A percentile compares a stretch with the other conserved stretches of the same genome.
Evolutionary conservation across 148 eudicot genomes (phyloP).

Genomic region (Dianthus caryophyllus): DNA sequence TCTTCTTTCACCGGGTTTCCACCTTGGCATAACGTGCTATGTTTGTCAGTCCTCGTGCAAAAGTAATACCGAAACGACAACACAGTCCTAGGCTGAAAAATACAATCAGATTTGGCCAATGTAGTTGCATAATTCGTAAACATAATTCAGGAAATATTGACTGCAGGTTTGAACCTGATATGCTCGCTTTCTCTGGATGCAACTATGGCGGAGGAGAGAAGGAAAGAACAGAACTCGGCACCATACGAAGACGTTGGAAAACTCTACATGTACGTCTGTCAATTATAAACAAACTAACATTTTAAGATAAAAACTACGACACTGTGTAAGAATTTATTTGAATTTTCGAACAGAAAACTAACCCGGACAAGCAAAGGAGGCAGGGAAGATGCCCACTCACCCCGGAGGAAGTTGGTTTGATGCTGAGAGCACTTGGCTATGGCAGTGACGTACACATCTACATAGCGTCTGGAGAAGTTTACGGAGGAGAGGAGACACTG

Average conservation of each 20-base stretch:
- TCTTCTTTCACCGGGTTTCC: background rate
- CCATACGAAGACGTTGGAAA: constrained; percentile 71
- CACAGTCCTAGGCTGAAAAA: background rate
- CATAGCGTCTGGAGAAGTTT: constrained; percentile 84
- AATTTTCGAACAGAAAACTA: constrained; percentile 43
- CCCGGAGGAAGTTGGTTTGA: constrained; percentile 86
- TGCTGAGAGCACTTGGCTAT: constrained; percentile 83
- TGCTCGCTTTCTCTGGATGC: constrained; percentile 97
- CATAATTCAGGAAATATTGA: background rate
- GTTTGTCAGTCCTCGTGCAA: background rate
- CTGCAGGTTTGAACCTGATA: constrained; percentile 82
- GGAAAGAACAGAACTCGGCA: constrained; percentile 57
- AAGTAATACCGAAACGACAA: background rate
- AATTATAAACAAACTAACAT: background rate
- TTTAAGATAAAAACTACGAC: background rate
- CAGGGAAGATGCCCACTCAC: constrained; percentile 82
- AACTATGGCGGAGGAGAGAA: constrained; percentile 87
- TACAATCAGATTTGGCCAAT: background rate
- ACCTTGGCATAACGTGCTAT: background rate
- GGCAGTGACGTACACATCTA: constrained; percentile 62
- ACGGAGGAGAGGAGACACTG: constrained; percentile 74
- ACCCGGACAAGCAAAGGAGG: constrained; percentile 77
- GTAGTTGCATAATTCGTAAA: background rate
- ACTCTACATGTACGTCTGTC: constrained; percentile 61
- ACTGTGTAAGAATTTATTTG: background rate